Evolutionary conservation across 768 basidiomycete genomes (phyloP).

Genomic region (Tephrocybe rancida): DNA sequence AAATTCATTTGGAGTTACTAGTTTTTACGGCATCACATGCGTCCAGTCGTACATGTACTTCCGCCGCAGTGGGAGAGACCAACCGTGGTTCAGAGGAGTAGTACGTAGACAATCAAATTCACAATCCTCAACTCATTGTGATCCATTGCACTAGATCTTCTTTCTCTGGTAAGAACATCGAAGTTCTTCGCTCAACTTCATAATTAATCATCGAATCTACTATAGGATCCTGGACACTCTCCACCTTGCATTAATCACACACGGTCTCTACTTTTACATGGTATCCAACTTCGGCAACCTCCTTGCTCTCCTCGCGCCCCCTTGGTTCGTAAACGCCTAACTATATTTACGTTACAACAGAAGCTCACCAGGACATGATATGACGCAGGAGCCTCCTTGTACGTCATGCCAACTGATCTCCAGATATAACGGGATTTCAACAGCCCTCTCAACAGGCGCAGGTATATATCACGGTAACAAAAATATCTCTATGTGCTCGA

Average conservation of each 20-base stretch:
- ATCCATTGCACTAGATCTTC: neutral
- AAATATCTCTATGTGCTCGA: neutral
- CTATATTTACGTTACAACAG: neutral
- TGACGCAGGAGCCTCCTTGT: conserved; percentile 14
- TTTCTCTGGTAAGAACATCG: conserved; percentile 7
- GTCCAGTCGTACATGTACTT: conserved; percentile 12
- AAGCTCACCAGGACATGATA: neutral
- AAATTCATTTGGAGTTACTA: neutral
- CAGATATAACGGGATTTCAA: neutral
- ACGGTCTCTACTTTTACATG: conserved; percentile 9
- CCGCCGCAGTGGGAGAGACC: neutral
- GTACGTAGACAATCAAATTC: neutral
- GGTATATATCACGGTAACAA: conserved; percentile 15
- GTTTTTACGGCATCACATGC: conserved; percentile 14
- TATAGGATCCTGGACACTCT: conserved; percentile 9
- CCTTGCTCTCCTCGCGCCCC: neutral
- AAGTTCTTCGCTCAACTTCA: neutral
- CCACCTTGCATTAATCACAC: conserved; percentile 9
- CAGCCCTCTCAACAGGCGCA: conserved; percentile 1
- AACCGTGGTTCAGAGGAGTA: conserved; percentile 7
- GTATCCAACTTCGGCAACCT: conserved; percentile 13
- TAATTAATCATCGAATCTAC: neutral
- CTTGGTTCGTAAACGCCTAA: conserved; percentile 19
- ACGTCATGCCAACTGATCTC: neutral
- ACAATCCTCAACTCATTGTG: neutral